A percentile compares a stretch with the other conserved stretches of the same genome.
phyloP scores from a whole-genome alignment of 805 yeast species.

The Starmerella potacharoeniae region DNA sequence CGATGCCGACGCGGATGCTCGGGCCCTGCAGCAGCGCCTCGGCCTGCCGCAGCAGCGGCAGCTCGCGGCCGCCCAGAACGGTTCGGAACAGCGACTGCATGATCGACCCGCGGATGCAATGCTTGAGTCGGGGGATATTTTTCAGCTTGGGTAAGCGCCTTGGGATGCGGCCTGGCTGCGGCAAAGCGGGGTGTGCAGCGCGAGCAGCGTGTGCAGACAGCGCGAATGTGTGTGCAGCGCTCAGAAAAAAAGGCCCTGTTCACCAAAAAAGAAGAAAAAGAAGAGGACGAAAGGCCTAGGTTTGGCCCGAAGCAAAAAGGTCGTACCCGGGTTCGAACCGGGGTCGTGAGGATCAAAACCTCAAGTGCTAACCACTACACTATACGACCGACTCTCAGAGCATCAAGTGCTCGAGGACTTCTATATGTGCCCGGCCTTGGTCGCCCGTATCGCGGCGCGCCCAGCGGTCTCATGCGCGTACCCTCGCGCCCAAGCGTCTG shows the following conservation, averaged over 20 bases:
- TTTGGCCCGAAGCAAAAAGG: neutral
- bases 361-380: conserved; percentile 7
- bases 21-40: conserved; percentile 1
- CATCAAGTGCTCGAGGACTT: neutral
- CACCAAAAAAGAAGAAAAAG: neutral
- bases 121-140: neutral
- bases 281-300: neutral
- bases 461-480: neutral
- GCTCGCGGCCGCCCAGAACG: conserved; percentile 8
- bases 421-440: neutral
- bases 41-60: neutral
- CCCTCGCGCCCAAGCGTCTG: neutral
- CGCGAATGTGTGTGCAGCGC: neutral
- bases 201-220: neutral
- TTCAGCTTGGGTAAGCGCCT: conserved; percentile 2
- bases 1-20: conserved; percentile 5
- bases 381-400: neutral
- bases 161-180: neutral
- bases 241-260: neutral
- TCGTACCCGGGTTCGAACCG: conserved; percentile 8
- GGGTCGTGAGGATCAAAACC: conserved; percentile 8
- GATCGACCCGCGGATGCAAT: neutral
- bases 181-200: neutral
- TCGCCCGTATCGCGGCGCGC: neutral
- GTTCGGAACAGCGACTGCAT: conserved; percentile 11